Evolutionary conservation across 2,329 filamentous ascomycete species (phyloP).

Genomic region (Fusarium zealandicum): DNA sequence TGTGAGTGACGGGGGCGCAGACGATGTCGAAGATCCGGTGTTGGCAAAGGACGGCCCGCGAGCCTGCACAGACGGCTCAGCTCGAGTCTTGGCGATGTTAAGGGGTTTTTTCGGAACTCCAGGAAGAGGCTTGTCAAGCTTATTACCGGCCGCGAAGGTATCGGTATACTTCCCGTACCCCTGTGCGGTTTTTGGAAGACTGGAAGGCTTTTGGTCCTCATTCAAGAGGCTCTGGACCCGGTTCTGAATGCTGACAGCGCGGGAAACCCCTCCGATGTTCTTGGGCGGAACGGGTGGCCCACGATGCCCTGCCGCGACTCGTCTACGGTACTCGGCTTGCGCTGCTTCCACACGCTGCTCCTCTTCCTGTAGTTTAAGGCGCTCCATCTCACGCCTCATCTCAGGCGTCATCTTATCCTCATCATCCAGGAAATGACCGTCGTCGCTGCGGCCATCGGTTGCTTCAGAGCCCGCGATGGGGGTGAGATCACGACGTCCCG

Average conservation of each 20-base stretch:
- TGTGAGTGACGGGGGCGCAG: constrained; percentile 35
- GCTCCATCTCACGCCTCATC: constrained; percentile 88
- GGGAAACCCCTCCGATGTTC: constrained; percentile 64
- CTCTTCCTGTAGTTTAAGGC: constrained; percentile 81
- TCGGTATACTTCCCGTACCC: constrained; percentile 91
- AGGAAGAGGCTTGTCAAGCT: constrained; percentile 51
- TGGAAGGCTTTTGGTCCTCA: constrained; percentile 70
- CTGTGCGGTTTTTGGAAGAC: constrained; percentile 75
- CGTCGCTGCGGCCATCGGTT: constrained; percentile 65
- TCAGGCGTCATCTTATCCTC: constrained; percentile 81
- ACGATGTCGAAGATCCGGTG: constrained; percentile 25
- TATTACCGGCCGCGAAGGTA: constrained; percentile 48
- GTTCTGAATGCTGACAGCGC: constrained; percentile 87
- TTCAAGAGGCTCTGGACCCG: constrained; percentile 85
- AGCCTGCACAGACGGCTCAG: constrained; percentile 37
- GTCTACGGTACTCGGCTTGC: constrained; percentile 84
- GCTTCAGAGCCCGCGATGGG: constrained; percentile 80
- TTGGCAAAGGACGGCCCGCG: constrained; percentile 15
- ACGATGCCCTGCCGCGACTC: constrained; percentile 63
- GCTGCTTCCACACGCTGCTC: constrained; percentile 89
- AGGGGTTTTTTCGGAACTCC: constrained; percentile 62
- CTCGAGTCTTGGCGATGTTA: constrained; percentile 43
- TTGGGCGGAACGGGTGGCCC: constrained; percentile 56
- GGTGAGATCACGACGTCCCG: constrained; percentile 62
- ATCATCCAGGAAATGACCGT: constrained; percentile 65